Conservation (phyloP, 2,329 filamentous ascomycete genomes). For the Immersiporthe knoxdaviesiana region DNA sequence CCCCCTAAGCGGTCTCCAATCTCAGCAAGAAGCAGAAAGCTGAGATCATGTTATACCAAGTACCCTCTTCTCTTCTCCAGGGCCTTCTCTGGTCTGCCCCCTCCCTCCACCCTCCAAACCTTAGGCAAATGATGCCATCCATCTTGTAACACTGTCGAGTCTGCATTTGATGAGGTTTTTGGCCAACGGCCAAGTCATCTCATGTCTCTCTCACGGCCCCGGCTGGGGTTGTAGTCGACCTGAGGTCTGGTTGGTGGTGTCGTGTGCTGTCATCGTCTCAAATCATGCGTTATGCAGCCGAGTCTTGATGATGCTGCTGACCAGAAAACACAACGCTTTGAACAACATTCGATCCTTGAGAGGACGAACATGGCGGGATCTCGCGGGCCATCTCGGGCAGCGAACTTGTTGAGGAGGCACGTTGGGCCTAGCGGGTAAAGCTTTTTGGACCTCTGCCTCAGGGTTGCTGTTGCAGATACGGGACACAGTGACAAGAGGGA, state of each 20-base stretch:
- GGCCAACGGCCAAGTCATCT: not conserved
- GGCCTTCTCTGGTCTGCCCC: not conserved
- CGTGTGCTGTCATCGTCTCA: not conserved
- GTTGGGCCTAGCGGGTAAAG: not conserved
- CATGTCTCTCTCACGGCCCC: not conserved
- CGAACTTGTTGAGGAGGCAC: slow-evolving; percentile 12
- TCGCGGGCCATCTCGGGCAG: slow-evolving; percentile 26
- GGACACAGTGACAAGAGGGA: slow-evolving; percentile 13
- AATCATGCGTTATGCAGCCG: not conserved
- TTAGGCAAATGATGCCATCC: not conserved
- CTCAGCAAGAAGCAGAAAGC: not conserved
- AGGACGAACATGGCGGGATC: not conserved
- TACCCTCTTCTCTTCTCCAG: not conserved
- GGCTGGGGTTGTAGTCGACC: not conserved
- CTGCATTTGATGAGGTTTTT: not conserved
- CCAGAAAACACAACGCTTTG: not conserved
- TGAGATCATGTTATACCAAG: not conserved
- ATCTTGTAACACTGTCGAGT: not conserved
- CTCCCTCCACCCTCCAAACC: not conserved
- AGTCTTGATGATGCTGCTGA: not conserved
- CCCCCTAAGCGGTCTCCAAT: not conserved
- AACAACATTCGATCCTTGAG: not conserved
- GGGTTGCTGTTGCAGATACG: not conserved
- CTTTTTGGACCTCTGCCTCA: not conserved
- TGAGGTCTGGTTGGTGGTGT: not conserved